Evolutionary conservation across 1,284 basidiomycete species (phyloP), one percentile per base, ranked within the genome.

Genomic region (Chalciporus sp.): DNA sequence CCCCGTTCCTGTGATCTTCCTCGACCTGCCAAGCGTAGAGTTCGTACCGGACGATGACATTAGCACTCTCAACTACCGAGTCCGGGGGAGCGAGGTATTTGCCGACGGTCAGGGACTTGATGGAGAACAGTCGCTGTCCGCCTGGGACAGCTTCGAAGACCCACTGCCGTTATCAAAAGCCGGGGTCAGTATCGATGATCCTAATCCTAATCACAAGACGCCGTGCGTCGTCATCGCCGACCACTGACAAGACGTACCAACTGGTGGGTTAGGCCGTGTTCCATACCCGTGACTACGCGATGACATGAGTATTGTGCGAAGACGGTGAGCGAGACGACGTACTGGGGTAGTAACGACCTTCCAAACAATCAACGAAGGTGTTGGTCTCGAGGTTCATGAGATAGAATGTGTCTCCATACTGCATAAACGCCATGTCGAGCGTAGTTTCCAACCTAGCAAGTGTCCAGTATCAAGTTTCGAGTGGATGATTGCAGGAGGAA

Each of bases 281-380:
- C 64, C 55, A 68, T 83, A 3, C 84, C 84, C 40, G 79, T 80
- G 57, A 85, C 79, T 81, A 23, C 35, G 11, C n/a, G 45, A 17
- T 27, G 43, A 9, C 27, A 28, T 14, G 7, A 4, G 20, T 49
- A 31, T 19, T 53, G 11, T 39, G 11, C 31, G 26, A 53, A 3
- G 16, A 12, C 4, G 17, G 6, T 35, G 11, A 29, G 20, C 23
- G 17, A 40, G 40, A 26, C 31, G n/a, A 70, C 74, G 28, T 56
- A 81, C 80, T 69, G 42, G 77, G 73, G 28, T 47, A 64, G 47
- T 78, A 70, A 61, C 85, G 80, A 4, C 48, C 67, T 0, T 76
- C 81, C n/a, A 80, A 83, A 39, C 85, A 72, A 60, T 85, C 84
- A 14, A 84, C 51, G 23, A 74, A 78, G 2, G 78, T 84, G 1